Conservation (phyloP, 768 basidiomycete genomes). For the Coprinopsis strossmayeri region DNA sequence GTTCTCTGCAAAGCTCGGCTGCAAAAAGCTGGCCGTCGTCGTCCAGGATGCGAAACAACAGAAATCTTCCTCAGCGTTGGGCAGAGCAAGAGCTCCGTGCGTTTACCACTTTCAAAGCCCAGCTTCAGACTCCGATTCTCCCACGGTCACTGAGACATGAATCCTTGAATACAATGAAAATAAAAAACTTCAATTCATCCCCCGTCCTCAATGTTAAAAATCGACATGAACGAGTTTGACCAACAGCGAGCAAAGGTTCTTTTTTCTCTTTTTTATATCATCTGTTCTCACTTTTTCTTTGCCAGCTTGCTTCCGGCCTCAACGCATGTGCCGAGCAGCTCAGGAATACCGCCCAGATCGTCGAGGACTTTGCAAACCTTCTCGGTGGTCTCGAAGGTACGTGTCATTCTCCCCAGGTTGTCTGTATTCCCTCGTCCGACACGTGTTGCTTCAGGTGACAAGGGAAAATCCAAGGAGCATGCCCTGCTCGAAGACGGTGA, state of each 20-base stretch:
- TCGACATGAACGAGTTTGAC: constrained; percentile 24
- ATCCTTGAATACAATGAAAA: constrained; percentile 16
- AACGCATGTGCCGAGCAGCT: constrained; percentile 53
- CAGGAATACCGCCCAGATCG: constrained; percentile 54
- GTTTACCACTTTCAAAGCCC: neutral
- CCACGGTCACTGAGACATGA: constrained; percentile 33
- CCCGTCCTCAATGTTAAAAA: constrained; percentile 18
- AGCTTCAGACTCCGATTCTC: constrained; percentile 27
- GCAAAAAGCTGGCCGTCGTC: neutral
- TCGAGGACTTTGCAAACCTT: constrained; percentile 52
- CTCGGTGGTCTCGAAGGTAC: constrained; percentile 23
- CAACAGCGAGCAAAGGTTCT: constrained; percentile 29
- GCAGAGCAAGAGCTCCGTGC: too few relatives aligned
- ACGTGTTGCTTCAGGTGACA: constrained; percentile 12
- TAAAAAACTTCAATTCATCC: constrained; percentile 15
- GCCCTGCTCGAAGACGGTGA: constrained; percentile 32
- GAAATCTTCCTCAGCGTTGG: too few relatives aligned
- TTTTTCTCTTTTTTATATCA: constrained; percentile 8
- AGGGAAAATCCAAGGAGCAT: constrained; percentile 52
- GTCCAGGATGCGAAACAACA: constrained; percentile 1
- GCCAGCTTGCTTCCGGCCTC: constrained; percentile 53
- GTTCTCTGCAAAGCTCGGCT: neutral
- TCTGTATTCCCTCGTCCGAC: neutral
- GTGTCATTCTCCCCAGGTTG: constrained; percentile 4
- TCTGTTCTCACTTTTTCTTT: constrained; percentile 12